These are phyloP conservation scores for Gloeophyllum trabeum DNA, from an alignment of 768 basidiomycete species.

Conservation along the genomic window DNA sequence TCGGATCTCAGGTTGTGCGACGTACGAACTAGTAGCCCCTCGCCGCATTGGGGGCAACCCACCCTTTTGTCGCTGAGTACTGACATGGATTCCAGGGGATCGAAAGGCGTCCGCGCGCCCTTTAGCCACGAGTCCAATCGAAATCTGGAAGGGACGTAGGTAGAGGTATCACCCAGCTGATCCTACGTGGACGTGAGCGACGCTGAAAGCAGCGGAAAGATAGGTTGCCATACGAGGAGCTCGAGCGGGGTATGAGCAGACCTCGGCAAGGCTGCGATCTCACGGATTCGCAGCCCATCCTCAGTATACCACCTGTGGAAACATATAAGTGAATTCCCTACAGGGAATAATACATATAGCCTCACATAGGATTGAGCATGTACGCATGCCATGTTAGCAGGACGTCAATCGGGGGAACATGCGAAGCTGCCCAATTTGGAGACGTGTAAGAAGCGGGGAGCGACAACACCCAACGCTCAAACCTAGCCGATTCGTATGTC, in stretches of 20 bases:
- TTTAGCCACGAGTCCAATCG: constrained; percentile 9
- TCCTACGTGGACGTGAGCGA: constrained; percentile 2
- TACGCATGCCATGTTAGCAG: constrained; percentile 34
- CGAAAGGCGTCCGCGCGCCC: constrained; percentile 14
- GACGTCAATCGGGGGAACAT: constrained; percentile 26
- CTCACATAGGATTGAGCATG: constrained; percentile 23
- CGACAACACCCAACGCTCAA: constrained; percentile 23
- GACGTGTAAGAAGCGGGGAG: constrained; percentile 9
- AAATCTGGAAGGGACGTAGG: constrained; percentile 7
- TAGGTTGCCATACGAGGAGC: not conserved
- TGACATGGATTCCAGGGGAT: constrained; percentile 22
- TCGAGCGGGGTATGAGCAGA: not conserved
- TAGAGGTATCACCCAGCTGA: constrained; percentile 8
- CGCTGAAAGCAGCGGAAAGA: not conserved
- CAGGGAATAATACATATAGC: not conserved
- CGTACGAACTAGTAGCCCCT: not conserved
- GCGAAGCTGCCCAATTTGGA: constrained; percentile 13
- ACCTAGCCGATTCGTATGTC: constrained; percentile 13
- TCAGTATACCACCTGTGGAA: constrained; percentile 13
- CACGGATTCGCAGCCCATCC: constrained; percentile 4
- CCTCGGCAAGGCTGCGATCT: not conserved
- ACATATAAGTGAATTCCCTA: not conserved
- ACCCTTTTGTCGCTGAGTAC: constrained; percentile 15
- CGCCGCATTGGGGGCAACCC: constrained; percentile 24
- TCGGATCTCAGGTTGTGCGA: not conserved